A percentile compares a stretch with the other conserved stretches of the same genome.
Conservation (phyloP, 495 filamentous ascomycete species). For the Hypoxylon perforatum region DNA sequence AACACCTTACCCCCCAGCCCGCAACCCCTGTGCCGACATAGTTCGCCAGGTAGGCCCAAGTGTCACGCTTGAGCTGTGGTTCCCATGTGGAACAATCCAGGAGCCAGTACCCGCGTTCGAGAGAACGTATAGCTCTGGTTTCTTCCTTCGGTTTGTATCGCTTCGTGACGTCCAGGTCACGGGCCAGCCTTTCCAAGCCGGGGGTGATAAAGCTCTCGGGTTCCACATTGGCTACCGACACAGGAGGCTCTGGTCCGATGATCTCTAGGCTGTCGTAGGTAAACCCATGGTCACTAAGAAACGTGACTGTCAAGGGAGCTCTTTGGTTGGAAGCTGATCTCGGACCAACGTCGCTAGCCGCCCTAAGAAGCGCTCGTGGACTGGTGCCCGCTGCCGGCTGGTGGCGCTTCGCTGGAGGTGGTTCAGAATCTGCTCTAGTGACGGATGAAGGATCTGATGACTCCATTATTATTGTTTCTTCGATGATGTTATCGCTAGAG, state of each 20-base stretch:
- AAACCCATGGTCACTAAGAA: constrained; percentile 38
- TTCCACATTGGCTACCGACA: constrained; percentile 31
- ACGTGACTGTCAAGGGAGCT: constrained; percentile 24
- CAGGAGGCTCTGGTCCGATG: constrained; percentile 47
- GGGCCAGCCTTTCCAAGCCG: constrained; percentile 62
- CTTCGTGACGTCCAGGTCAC: constrained; percentile 59
- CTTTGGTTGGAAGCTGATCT: constrained; percentile 11
- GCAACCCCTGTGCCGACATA: constrained; percentile 68
- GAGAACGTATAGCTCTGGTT: constrained; percentile 59
- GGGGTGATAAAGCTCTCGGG: constrained; percentile 60
- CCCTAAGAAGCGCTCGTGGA: constrained; percentile 37
- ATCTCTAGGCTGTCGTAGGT: constrained; percentile 51
- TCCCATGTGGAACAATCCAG: constrained; percentile 63
- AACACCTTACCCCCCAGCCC: constrained; percentile 73
- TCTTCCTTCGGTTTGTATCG: constrained; percentile 65
- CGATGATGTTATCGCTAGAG: constrained; percentile 33
- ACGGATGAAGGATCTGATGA: constrained; percentile 37
- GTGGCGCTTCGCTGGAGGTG: constrained; percentile 44
- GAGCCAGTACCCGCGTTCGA: constrained; percentile 78
- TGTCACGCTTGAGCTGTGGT: constrained; percentile 50
- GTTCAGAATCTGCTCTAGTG: constrained; percentile 51
- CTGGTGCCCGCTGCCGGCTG: constrained; percentile 19
- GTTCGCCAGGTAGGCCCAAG: constrained; percentile 71
- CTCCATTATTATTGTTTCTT: constrained; percentile 38
- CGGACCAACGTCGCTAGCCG: constrained; percentile 54